Evolutionary conservation across 768 basidiomycete species (phyloP), one percentile per base, ranked within the genome.

Genomic region (Psilocybe cyanescens): DNA sequence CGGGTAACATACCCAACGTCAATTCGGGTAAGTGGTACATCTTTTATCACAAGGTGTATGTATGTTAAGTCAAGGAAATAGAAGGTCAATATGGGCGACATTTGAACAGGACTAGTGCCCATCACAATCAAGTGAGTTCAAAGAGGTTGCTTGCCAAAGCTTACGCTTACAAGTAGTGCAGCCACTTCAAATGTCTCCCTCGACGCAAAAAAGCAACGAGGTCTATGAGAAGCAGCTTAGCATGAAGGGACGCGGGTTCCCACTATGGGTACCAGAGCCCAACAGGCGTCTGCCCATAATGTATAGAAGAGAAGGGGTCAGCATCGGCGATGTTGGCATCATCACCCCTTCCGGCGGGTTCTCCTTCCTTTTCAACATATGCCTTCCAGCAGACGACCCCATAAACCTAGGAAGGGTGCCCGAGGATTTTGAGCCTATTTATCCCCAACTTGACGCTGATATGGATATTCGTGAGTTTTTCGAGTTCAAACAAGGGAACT

Each of bases 281-380:
- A 70, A 70, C 30, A 60, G 49, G 19, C 63, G 58, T 16, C 59
- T 71, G 7, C 70, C 72, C 65, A 49, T 70, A 69, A 54, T 58
- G 54, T 58, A 65, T 28, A 50, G 57, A n/a, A 59, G 54, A 1
- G 35, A 57, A 16, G 78, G 76, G 0, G 65, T 74, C 30, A 67
- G 63, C 31, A 76, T 79, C 47, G 79, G 79, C 4, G 79, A 80
- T 48, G 76, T 80, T n/a, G 76, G 78, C 6, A 68, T 73, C 6
- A 60, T 80, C 24, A 70, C 74, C n/a, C 65, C 66, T 24, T 60
- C 64, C 30, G 77, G 77, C 30, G 63, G 60, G 7, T 79, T 78
- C 24, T 62, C 76, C 72, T 66, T 57, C 30, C 45, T 64, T 0
- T 57, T 60, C 50, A 64, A 64, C 55, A 67, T 79, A 30, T 73